Evolutionary conservation across 306 rosid genomes (phyloP).

Genomic region (Sechiopsis laciniata): DNA sequence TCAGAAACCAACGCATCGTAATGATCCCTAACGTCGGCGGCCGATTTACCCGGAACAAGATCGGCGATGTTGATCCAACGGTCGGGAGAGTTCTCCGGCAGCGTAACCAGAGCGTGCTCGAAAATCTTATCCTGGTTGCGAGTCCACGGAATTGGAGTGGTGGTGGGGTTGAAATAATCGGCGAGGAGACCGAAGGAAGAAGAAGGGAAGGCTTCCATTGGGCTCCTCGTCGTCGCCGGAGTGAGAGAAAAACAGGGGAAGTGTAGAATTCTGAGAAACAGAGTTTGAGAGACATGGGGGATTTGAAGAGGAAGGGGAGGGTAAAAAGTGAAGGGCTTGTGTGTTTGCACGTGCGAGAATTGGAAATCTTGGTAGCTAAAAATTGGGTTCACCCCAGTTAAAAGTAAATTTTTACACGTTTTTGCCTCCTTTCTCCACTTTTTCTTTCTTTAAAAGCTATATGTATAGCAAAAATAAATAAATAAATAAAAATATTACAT

Average conservation of each 20-base stretch:
- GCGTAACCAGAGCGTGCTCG: neutral
- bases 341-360: too few species aligned
- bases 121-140: conserved; percentile 9
- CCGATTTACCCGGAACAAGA: neutral
- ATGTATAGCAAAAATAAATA: too few species aligned
- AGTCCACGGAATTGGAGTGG: neutral
- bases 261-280: too few species aligned
- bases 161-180: neutral
- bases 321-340: too few species aligned
- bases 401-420: too few species aligned
- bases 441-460: too few species aligned
- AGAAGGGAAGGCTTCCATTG: neutral
- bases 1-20: neutral
- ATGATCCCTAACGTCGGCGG: neutral
- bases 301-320: too few species aligned
- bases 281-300: too few species aligned
- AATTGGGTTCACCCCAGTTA: too few species aligned
- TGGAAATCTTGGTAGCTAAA: too few species aligned
- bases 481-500: too few species aligned
- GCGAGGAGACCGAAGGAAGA: neutral
- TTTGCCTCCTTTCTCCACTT: too few species aligned
- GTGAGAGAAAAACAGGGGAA: neutral
- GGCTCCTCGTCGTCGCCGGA: neutral
- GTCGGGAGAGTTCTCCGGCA: neutral
- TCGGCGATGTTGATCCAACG: neutral